Evolutionary conservation across 176 grass and related monocot species (phyloP).

Genomic region (Aegilops speltoides): DNA sequence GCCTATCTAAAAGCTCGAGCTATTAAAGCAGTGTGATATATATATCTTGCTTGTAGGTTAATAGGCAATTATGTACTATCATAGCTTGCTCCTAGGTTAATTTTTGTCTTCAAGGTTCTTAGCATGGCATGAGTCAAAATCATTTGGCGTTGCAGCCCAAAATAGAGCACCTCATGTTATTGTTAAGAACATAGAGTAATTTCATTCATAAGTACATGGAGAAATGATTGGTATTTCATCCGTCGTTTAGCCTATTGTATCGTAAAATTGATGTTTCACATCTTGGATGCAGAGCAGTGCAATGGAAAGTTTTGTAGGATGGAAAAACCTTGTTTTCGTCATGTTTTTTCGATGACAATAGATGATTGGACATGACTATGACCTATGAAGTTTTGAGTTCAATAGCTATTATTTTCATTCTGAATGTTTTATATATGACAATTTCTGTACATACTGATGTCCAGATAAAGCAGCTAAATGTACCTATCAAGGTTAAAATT

Average conservation of each 20-base stretch:
- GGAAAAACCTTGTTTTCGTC: not conserved
- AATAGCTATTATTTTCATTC: slow-evolving; percentile 5
- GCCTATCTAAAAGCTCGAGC: not conserved
- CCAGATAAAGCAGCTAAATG: slow-evolving; percentile 83
- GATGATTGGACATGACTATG: not conserved
- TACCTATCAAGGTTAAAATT: slow-evolving; percentile 82
- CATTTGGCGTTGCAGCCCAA: not conserved
- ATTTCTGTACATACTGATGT: slow-evolving; percentile 12
- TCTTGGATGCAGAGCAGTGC: not conserved
- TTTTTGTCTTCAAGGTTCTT: not conserved
- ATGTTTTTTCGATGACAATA: not conserved
- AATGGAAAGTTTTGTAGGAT: not conserved
- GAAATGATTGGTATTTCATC: not conserved
- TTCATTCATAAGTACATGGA: not conserved
- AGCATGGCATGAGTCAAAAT: not conserved
- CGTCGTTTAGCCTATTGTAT: not conserved
- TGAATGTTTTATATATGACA: slow-evolving; percentile 1
- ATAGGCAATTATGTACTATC: not conserved
- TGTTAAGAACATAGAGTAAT: not conserved
- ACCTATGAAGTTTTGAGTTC: not conserved
- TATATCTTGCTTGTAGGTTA: not conserved
- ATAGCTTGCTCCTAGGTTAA: not conserved
- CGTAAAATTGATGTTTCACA: not conserved
- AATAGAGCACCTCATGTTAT: not conserved
- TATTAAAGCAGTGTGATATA: slow-evolving; percentile 12